These are phyloP conservation scores for Sporothrix luriei DNA, from an alignment of 2,329 filamentous ascomycete species.

Conservation along the genomic window DNA sequence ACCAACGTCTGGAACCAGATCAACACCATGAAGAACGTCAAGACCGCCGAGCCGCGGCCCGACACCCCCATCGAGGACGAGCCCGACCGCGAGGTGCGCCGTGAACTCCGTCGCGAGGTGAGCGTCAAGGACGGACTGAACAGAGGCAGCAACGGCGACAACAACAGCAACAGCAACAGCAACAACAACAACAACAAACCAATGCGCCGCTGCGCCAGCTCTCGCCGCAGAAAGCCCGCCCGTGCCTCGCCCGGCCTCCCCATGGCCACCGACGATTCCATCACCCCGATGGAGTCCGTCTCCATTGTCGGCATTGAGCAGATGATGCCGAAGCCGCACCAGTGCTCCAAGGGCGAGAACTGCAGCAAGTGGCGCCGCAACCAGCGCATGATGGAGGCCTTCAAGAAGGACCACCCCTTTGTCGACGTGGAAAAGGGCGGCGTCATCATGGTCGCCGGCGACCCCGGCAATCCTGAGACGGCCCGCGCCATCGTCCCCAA, in stretches of 20 bases:
- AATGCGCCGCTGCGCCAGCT: constrained; percentile 47
- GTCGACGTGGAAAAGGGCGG: constrained; percentile 60
- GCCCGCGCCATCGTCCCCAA: constrained; percentile 54
- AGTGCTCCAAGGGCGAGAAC: constrained; percentile 82
- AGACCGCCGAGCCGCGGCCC: constrained; percentile 54
- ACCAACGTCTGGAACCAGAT: constrained; percentile 81
- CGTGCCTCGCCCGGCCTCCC: constrained; percentile 34
- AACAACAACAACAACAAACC: background rate
- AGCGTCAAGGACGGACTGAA: constrained; percentile 35
- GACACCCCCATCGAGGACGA: constrained; percentile 65
- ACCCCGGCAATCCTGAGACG: constrained; percentile 75
- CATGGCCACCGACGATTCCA: constrained; percentile 60
- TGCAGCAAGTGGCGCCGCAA: constrained; percentile 82
- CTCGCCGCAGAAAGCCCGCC: constrained; percentile 43
- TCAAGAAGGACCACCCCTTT: constrained; percentile 75
- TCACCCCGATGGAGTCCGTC: constrained; percentile 79
- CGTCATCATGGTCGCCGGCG: constrained; percentile 74
- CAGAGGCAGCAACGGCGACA: background rate
- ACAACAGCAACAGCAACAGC: background rate
- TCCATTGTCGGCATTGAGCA: constrained; percentile 94
- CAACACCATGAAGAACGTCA: constrained; percentile 64
- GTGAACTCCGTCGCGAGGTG: constrained; percentile 45
- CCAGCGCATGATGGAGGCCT: constrained; percentile 72
- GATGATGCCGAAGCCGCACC: constrained; percentile 79
- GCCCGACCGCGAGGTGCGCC: constrained; percentile 55